These are phyloP conservation scores for Russula compacta DNA, from an alignment of 768 basidiomycete species.

Conservation along the genomic window DNA sequence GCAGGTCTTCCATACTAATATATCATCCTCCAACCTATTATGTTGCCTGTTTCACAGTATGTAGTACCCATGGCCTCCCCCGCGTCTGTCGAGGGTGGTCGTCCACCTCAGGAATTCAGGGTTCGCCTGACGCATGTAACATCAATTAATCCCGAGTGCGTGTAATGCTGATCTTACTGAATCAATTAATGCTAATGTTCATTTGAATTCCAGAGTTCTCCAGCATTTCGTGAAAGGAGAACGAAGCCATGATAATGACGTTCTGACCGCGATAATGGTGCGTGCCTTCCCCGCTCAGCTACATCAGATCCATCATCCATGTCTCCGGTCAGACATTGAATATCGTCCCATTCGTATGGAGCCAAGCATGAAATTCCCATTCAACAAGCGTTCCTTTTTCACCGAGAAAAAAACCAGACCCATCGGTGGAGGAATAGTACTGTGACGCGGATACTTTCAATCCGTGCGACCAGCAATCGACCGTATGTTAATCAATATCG, in stretches of 20 bases:
- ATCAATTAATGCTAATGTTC: background rate
- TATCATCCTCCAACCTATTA: background rate
- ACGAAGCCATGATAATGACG: constrained; percentile 60
- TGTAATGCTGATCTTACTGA: constrained; percentile 27
- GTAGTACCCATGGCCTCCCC: constrained; percentile 38
- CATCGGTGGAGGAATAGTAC: constrained; percentile 54
- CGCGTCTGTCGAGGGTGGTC: background rate
- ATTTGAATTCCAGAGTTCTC: constrained; percentile 39
- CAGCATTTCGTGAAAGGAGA: constrained; percentile 52
- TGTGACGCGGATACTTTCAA: constrained; percentile 79
- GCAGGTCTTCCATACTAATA: constrained; percentile 26
- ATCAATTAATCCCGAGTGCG: constrained; percentile 77
- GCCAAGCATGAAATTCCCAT: constrained; percentile 56
- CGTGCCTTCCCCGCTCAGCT: constrained; percentile 9
- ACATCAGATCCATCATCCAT: constrained; percentile 31
- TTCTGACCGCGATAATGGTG: constrained; percentile 59
- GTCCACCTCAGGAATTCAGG: constrained; percentile 54
- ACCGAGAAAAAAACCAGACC: constrained; percentile 41
- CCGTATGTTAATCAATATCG: constrained; percentile 60
- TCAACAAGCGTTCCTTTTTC: constrained; percentile 68
- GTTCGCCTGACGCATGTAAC: constrained; percentile 56
- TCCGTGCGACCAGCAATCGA: constrained; percentile 60
- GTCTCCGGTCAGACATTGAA: constrained; percentile 47
- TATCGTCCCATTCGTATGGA: constrained; percentile 63
- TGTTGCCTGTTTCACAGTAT: constrained; percentile 37